Percentiles rank a stretch among this genome's conserved stretches.
phyloP scores from a whole-genome alignment of 1,284 basidiomycete genomes.

The Flammula alnicola region DNA sequence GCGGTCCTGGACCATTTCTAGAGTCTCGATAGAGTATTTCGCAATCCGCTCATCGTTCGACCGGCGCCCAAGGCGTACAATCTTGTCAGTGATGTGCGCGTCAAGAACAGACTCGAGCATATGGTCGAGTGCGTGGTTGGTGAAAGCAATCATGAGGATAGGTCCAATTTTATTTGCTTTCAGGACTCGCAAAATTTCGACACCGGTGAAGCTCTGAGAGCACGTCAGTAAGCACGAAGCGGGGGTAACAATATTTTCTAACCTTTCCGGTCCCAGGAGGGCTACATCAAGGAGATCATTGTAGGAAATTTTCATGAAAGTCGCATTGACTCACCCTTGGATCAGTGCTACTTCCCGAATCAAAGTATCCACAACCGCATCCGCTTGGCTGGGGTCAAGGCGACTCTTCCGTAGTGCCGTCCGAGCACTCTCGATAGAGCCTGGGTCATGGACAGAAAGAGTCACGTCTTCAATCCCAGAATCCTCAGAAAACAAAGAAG shows the following conservation, averaged over 20 bases:
- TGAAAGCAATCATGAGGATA: slow-evolving; percentile 73
- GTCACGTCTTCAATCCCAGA: slow-evolving; percentile 35
- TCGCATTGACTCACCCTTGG: slow-evolving; percentile 59
- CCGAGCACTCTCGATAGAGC: slow-evolving; percentile 46
- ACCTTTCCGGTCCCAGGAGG: slow-evolving; percentile 82
- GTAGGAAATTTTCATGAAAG: background rate
- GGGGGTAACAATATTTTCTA: slow-evolving; percentile 1
- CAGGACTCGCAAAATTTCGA: slow-evolving; percentile 69
- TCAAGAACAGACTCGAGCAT: slow-evolving; percentile 66
- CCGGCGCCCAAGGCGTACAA: slow-evolving; percentile 68
- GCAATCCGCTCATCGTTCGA: slow-evolving; percentile 63
- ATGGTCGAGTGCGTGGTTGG: slow-evolving; percentile 79
- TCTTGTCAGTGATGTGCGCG: slow-evolving; percentile 58
- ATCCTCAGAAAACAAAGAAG: slow-evolving; percentile 42
- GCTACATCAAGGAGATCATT: slow-evolving; percentile 35
- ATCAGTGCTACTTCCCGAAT: slow-evolving; percentile 66
- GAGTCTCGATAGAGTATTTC: slow-evolving; percentile 58
- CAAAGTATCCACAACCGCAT: slow-evolving; percentile 65
- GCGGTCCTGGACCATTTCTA: slow-evolving; percentile 49
- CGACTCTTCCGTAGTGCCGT: slow-evolving; percentile 50
- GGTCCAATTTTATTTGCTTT: slow-evolving; percentile 48
- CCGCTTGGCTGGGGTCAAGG: slow-evolving; percentile 69
- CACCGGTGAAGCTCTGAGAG: slow-evolving; percentile 65
- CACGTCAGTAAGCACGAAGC: background rate
- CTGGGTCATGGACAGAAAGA: slow-evolving; percentile 39